These are phyloP conservation scores for Parietichytrium sp. DNA, from an alignment of 108 stramenopile genomes.

Conservation along the genomic window DNA sequence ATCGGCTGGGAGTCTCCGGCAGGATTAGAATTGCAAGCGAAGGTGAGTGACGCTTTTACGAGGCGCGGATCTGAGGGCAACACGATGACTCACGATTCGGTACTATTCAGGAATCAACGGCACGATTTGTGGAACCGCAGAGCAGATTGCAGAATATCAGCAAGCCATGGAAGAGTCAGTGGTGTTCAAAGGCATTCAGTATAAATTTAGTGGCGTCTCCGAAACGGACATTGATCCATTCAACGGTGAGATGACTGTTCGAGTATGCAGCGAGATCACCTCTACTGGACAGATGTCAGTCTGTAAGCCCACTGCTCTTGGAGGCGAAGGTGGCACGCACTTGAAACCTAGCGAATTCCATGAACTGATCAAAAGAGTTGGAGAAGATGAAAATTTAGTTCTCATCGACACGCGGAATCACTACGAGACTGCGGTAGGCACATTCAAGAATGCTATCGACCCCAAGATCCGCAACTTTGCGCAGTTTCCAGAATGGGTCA, in stretches of 20 bases:
- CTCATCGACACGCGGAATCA: conserved; percentile 48
- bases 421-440: conserved; percentile 43
- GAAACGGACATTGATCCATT: neutral
- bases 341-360: neutral
- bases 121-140: neutral
- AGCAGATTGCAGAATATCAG: neutral
- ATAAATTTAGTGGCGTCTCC: neutral
- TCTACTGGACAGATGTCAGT: neutral
- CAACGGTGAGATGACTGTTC: neutral
- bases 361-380: neutral
- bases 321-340: conserved; percentile 4
- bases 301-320: conserved; percentile 1
- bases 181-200: neutral
- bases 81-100: too few relatives aligned
- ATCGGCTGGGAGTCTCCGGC: neutral
- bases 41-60: too few relatives aligned
- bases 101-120: conserved; percentile 37
- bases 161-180: neutral
- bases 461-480: neutral
- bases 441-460: conserved; percentile 35
- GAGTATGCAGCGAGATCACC: neutral
- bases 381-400: neutral
- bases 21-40: neutral
- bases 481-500: neutral
- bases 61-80: too few relatives aligned